phyloP scores from a whole-genome alignment of 2,329 filamentous ascomycete species.

The Calonectria hawksworthii region DNA sequence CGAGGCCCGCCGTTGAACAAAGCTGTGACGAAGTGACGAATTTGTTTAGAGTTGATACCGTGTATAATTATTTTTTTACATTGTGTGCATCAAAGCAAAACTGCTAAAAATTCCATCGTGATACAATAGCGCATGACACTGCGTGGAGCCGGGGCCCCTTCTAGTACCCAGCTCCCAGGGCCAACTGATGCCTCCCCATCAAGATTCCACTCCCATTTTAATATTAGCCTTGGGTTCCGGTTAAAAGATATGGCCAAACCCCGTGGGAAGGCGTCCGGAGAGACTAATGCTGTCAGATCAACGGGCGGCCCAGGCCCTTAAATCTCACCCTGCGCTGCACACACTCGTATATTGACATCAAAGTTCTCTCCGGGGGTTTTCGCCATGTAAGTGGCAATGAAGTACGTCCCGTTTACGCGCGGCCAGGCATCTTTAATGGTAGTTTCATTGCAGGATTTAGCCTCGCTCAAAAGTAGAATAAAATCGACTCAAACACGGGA shows the following conservation, averaged over 20 bases:
- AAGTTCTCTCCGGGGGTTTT: not conserved
- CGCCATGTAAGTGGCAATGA: not conserved
- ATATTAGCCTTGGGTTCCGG: not conserved
- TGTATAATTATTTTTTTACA: not conserved
- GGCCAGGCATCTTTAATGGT: too few species aligned
- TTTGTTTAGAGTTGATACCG: not conserved
- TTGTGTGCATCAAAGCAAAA: not conserved
- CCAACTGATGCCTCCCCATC: not conserved
- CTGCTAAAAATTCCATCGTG: too few species aligned
- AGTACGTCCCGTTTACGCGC: not conserved
- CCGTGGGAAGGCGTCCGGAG: too few species aligned
- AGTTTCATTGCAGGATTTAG: not conserved
- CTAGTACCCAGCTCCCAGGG: not conserved
- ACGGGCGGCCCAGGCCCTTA: not conserved
- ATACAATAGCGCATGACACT: not conserved
- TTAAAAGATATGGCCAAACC: too few species aligned
- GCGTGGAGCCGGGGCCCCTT: not conserved
- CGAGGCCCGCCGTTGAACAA: not conserved
- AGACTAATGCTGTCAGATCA: too few species aligned
- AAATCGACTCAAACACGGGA: too few species aligned
- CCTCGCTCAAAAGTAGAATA: not conserved
- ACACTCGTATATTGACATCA: not conserved
- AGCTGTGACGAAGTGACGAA: not conserved
- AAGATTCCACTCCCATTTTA: too few species aligned
- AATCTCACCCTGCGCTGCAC: not conserved